These are phyloP conservation scores for Trichoderma gracile DNA, from an alignment of 2,329 filamentous ascomycete genomes.

Conservation along the genomic window DNA sequence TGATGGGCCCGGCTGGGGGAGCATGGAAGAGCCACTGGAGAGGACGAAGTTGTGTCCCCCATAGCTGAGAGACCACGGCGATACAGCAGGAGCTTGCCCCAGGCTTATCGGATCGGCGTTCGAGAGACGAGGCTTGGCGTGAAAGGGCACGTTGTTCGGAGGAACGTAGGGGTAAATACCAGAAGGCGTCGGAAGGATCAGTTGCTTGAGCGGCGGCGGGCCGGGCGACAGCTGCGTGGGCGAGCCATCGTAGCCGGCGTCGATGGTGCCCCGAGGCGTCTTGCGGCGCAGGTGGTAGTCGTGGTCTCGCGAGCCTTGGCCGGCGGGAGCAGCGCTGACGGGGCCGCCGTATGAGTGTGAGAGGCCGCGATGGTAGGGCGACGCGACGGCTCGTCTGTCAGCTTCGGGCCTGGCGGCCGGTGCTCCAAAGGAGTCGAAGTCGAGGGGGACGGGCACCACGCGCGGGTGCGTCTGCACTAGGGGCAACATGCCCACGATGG, in stretches of 20 bases:
- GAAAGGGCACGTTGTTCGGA: conserved; percentile 26
- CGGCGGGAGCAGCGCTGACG: conserved; percentile 20
- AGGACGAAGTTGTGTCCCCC: conserved; percentile 13
- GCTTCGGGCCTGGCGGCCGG: conserved; percentile 28
- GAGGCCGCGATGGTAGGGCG: conserved; percentile 32
- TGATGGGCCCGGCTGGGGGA: neutral
- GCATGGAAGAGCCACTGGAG: neutral
- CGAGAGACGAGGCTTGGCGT: conserved; percentile 2
- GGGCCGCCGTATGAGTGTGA: conserved; percentile 34
- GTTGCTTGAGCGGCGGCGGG: conserved; percentile 78
- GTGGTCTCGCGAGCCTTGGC: conserved; percentile 37
- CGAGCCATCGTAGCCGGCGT: conserved; percentile 87
- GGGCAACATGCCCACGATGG: conserved; percentile 48
- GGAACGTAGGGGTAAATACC: conserved; percentile 27
- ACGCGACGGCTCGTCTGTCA: conserved; percentile 34
- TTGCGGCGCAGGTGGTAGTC: conserved; percentile 88
- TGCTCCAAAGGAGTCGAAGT: conserved; percentile 40
- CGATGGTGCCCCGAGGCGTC: conserved; percentile 89
- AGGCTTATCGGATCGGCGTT: neutral
- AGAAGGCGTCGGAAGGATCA: conserved; percentile 65
- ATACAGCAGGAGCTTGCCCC: neutral
- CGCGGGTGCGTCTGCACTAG: conserved; percentile 54
- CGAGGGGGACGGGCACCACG: conserved; percentile 48
- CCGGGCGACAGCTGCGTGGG: conserved; percentile 70
- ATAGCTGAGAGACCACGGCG: conserved; percentile 20